Conservation (phyloP, 225 moss, liverwort and hornwort species). For the Marchantia polymorpha region DNA sequence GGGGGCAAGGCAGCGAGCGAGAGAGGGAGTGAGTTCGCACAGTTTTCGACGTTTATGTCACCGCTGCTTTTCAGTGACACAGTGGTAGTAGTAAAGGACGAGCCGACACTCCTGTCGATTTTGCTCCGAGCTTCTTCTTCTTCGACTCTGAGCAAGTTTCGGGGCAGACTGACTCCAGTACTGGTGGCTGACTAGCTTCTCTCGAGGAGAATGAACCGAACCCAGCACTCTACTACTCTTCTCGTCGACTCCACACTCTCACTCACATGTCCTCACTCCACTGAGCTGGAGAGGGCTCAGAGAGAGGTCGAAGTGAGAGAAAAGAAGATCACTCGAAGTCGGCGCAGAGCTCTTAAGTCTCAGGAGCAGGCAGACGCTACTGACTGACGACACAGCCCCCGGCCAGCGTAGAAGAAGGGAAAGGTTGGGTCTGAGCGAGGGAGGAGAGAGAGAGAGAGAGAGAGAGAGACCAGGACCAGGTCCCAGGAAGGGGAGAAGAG, state of each 20-base stretch:
- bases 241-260: neutral
- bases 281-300: neutral
- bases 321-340: neutral
- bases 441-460: neutral
- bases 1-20: neutral
- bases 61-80: neutral
- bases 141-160: no score
- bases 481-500: neutral
- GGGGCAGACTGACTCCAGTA: neutral
- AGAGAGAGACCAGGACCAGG: neutral
- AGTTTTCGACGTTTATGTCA: conserved; percentile 7
- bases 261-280: neutral
- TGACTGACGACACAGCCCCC: conserved; percentile 1
- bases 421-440: neutral
- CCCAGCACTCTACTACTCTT: neutral
- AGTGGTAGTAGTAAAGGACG: neutral
- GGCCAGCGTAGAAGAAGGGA: conserved; percentile 9
- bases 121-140: neutral
- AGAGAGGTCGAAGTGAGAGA: neutral
- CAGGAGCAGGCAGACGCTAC: neutral
- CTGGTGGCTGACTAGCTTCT: neutral
- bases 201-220: neutral
- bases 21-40: neutral
- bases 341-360: conserved; percentile 13
- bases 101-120: neutral